These are phyloP conservation scores for Bullera alba DNA, from an alignment of 768 basidiomycete species.

Conservation along the genomic window DNA sequence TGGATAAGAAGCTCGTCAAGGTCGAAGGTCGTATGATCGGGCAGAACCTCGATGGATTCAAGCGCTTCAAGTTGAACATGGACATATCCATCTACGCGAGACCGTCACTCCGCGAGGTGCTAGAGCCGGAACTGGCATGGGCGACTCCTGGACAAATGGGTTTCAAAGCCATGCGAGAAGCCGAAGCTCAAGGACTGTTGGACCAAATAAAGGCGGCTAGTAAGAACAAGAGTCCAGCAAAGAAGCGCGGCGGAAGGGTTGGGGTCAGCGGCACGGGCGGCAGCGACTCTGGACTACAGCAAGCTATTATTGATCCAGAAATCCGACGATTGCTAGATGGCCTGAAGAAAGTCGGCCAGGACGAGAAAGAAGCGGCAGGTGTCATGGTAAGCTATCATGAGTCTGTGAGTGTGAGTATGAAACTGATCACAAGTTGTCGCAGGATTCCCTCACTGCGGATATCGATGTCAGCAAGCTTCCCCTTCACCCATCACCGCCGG, in stretches of 20 bases:
- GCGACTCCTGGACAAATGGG: constrained; percentile 65
- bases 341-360: constrained; percentile 72
- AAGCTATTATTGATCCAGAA: constrained; percentile 54
- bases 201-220: constrained; percentile 2
- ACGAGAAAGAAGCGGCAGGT: constrained; percentile 57
- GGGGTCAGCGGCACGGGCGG: constrained; percentile 1
- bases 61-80: constrained; percentile 58
- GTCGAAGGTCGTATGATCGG: constrained; percentile 60
- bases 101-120: constrained; percentile 54
- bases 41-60: constrained; percentile 47
- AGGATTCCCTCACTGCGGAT: constrained; percentile 40
- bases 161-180: constrained; percentile 46
- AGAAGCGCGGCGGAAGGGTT: not conserved
- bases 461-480: constrained; percentile 66
- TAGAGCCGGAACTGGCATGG: constrained; percentile 67
- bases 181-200: not conserved
- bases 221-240: not conserved
- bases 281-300: constrained; percentile 3
- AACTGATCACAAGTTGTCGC: constrained; percentile 45
- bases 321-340: constrained; percentile 59
- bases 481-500: constrained; percentile 63
- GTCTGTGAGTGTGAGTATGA: not conserved
- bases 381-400: constrained; percentile 28
- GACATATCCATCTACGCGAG: constrained; percentile 60
- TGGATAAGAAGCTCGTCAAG: constrained; percentile 59